Evolutionary conservation across 768 basidiomycete genomes (phyloP), one percentile per base, ranked within the genome.

Genomic region (Dioszegia hungarica): DNA sequence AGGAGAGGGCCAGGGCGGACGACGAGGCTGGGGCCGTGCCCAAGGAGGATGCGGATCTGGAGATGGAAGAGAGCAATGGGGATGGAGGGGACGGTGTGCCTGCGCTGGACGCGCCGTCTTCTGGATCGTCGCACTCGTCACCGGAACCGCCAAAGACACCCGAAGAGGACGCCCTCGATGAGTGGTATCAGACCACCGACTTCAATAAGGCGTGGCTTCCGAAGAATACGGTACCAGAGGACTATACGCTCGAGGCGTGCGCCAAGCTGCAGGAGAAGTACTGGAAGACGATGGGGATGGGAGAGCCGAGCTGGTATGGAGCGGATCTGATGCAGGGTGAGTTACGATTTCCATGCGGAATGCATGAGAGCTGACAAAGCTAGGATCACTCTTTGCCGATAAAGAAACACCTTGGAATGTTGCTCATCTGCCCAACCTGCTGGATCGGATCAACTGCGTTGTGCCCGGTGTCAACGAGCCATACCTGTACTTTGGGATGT

Each of bases 401-500:
- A 81, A 84, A 39, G 89, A 89, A 4, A 86, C 80, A 19, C 73
- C 82, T 1, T 99, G 94, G 94, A 98, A 99, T 70, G 93, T 98
- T n/a, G 91, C 86, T 0, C 81, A 85, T 72, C 83, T 99, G 11
- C 86, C 86, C 28, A 95, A 93, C 36, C 81, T 90, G 1, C 82
- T 99, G 22, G 85, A 86, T 10, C 85, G 91, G 3, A 80, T 85
- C 6, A 78, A 80, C 36, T 82, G 86, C 50, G 83, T 86, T 37
- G 79, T 99, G 25, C 93, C 94, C 0, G 95, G 95, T 9, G 95
- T 99, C 45, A 98, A 98, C 70, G 87, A 91, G 2, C 94, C 94
- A 0, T 98, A 98, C 74, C 82, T 98, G 1, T 98, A 98, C 77
- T 98, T 93, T 73, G 95, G 95, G 62, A 98, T 97, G 93, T 99